phyloP scores from a whole-genome alignment of 2,329 filamentous ascomycete genomes.

The Dothistroma pini region DNA sequence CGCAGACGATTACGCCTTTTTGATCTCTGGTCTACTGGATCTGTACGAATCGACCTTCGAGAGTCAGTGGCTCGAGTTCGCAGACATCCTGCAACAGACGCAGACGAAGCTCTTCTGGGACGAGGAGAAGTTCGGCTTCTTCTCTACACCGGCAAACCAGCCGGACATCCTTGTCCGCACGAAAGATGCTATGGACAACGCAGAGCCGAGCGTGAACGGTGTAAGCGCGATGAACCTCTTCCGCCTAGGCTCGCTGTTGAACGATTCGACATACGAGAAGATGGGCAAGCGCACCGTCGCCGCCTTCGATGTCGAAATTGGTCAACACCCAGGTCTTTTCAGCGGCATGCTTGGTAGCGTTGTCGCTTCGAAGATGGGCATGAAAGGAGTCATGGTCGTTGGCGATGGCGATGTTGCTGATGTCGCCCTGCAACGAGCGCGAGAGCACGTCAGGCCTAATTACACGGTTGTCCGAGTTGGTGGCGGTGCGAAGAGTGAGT shows the following conservation, averaged over 20 bases:
- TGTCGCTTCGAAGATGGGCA: slow-evolving; percentile 69
- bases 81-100: slow-evolving; percentile 71
- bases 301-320: slow-evolving; percentile 85
- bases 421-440: slow-evolving; percentile 40
- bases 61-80: slow-evolving; percentile 71
- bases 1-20: slow-evolving; percentile 90
- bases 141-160: slow-evolving; percentile 61
- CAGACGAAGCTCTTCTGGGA: slow-evolving; percentile 81
- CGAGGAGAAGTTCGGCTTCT: slow-evolving; percentile 59
- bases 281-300: slow-evolving; percentile 70
- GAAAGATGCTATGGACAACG: slow-evolving; percentile 93
- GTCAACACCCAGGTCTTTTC: slow-evolving; percentile 92
- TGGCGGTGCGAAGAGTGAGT: slow-evolving; percentile 38
- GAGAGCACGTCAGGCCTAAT: slow-evolving; percentile 37
- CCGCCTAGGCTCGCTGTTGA: slow-evolving; percentile 67
- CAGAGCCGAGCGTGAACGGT: slow-evolving; percentile 85
- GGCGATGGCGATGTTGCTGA: slow-evolving; percentile 45
- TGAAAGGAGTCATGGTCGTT: slow-evolving; percentile 56
- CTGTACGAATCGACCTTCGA: slow-evolving; percentile 82
- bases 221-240: slow-evolving; percentile 85
- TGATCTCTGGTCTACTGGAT: slow-evolving; percentile 77
- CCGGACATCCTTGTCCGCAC: slow-evolving; percentile 75
- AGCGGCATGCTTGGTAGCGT: slow-evolving; percentile 73
- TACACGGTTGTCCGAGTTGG: slow-evolving; percentile 39
- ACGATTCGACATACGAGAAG: slow-evolving; percentile 59